Conservation (phyloP, 805 yeast genomes). For the Zygosaccharomyces lentus region DNA sequence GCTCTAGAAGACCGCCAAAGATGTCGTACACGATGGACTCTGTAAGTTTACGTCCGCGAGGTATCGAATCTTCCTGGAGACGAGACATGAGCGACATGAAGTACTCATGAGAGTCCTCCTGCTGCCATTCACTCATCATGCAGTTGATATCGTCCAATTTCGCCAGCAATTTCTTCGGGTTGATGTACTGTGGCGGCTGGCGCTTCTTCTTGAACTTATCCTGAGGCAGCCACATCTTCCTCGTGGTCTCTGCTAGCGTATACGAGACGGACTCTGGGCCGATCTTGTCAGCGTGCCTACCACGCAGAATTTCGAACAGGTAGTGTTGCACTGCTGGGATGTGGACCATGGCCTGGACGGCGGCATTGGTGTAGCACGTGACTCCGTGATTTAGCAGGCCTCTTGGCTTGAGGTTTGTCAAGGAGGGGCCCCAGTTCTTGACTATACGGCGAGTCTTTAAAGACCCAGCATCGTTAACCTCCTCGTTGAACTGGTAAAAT, state of each 20-base stretch:
- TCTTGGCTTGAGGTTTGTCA: conserved; percentile 43
- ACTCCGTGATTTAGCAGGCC: conserved; percentile 91
- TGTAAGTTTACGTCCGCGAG: conserved; percentile 79
- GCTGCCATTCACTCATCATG: conserved; percentile 97
- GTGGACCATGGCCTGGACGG: conserved; percentile 85
- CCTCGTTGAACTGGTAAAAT: conserved; percentile 59
- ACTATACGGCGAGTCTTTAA: conserved; percentile 52
- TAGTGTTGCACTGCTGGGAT: conserved; percentile 89
- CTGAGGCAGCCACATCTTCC: conserved; percentile 63
- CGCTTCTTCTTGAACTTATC: conserved; percentile 34
- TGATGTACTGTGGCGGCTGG: conserved; percentile 42
- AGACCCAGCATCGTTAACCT: conserved; percentile 57
- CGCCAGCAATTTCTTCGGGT: conserved; percentile 69
- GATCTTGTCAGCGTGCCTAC: conserved; percentile 46
- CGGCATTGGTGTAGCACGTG: conserved; percentile 94
- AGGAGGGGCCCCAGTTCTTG: conserved; percentile 66
- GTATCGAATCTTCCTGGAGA: conserved; percentile 88
- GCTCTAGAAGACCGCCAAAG: conserved; percentile 86
- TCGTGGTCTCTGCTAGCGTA: conserved; percentile 62
- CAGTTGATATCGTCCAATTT: conserved; percentile 82
- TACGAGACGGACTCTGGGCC: conserved; percentile 57
- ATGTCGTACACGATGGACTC: conserved; percentile 83
- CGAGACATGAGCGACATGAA: conserved; percentile 87
- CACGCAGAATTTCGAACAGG: conserved; percentile 57
- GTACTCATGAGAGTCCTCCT: conserved; percentile 96